Evolutionary conservation across 805 yeast genomes (phyloP).

Genomic region (Barnettozyma sucrosica): DNA sequence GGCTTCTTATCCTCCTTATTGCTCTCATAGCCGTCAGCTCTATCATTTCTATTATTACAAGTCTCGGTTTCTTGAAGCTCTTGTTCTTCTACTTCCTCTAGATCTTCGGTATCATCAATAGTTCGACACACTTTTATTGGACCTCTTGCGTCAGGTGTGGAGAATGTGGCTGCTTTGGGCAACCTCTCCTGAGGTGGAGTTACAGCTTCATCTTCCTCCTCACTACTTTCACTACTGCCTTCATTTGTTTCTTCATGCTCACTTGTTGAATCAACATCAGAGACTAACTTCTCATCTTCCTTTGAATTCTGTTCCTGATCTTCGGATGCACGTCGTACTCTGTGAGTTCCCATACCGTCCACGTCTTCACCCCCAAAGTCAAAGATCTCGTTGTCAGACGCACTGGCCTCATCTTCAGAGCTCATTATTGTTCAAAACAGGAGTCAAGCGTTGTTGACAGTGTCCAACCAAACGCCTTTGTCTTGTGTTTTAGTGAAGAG

Average conservation of each 20-base stretch:
- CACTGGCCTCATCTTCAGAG: background rate
- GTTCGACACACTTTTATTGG: background rate
- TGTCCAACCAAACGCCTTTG: too few relatives aligned
- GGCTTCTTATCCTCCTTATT: background rate
- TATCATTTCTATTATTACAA: too few relatives aligned
- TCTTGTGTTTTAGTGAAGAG: background rate
- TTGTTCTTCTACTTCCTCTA: background rate
- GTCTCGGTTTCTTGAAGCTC: too few relatives aligned
- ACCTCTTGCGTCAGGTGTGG: background rate
- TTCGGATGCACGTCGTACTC: background rate
- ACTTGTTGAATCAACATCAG: background rate
- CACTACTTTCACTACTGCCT: background rate
- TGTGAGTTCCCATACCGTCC: background rate
- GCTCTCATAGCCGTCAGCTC: background rate
- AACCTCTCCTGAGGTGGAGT: too few relatives aligned
- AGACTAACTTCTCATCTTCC: too few relatives aligned
- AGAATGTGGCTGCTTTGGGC: background rate
- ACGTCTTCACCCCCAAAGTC: background rate
- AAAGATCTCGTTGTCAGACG: background rate
- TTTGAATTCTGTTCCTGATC: background rate
- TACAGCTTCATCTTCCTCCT: background rate
- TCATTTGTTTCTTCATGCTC: background rate
- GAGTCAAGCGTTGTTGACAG: too few relatives aligned
- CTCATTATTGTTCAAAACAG: background rate
- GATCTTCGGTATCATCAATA: background rate